phyloP scores from a whole-genome alignment of 2,329 filamentous ascomycete genomes.

The Escovopsis sp. region DNA sequence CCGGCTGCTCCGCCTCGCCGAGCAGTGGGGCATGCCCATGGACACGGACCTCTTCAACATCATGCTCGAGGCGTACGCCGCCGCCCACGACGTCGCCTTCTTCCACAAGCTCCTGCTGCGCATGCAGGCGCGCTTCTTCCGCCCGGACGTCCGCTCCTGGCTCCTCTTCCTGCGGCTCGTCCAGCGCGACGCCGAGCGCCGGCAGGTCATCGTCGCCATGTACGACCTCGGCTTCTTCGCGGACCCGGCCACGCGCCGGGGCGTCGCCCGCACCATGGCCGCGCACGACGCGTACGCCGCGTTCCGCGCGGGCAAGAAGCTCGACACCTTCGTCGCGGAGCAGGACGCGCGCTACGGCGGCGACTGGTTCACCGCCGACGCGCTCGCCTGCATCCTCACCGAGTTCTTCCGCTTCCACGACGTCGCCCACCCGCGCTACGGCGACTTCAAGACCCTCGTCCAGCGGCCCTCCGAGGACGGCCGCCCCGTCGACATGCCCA shows the following conservation, averaged over 20 bases:
- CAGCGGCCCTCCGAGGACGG: conserved; percentile 11
- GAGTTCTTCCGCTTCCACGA: conserved; percentile 26
- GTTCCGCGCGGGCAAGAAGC: conserved; percentile 18
- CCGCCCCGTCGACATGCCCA: conserved; percentile 13
- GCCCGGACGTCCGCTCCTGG: conserved; percentile 32
- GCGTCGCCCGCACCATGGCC: conserved; percentile 28
- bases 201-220: conserved; percentile 32
- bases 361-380: conserved; percentile 25
- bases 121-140: conserved; percentile 25
- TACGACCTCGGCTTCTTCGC: conserved; percentile 27
- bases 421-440: conserved; percentile 8
- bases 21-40: conserved; percentile 22
- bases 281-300: conserved; percentile 27
- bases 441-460: conserved; percentile 15
- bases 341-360: conserved; percentile 29
- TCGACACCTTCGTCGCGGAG: conserved; percentile 22
- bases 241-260: conserved; percentile 18
- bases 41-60: conserved; percentile 34
- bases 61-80: conserved; percentile 25
- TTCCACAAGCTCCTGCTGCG: conserved; percentile 25
- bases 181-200: conserved; percentile 39
- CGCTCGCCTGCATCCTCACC: conserved; percentile 24
- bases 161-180: conserved; percentile 35
- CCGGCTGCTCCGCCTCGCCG: conserved; percentile 22
- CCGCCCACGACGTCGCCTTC: conserved; percentile 22